phyloP scores from a whole-genome alignment of 352 stramenopile genomes.

The Pythium vanterpoolii region DNA sequence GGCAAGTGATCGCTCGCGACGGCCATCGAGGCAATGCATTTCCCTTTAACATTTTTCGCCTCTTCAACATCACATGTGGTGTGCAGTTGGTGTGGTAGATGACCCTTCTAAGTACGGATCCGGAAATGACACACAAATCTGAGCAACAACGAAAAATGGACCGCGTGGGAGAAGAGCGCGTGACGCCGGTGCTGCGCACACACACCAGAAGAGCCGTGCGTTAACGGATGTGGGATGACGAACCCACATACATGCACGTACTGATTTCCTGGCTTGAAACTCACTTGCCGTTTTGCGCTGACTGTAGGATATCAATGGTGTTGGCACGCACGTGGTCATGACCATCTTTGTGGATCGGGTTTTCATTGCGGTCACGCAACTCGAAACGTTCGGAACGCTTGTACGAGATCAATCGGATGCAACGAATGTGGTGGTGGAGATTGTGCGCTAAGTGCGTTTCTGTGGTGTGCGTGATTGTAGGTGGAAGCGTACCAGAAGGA shows the following conservation, averaged over 20 bases:
- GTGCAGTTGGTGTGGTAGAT: slow-evolving; percentile 17
- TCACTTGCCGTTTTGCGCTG: background rate
- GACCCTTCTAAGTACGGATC: slow-evolving; percentile 13
- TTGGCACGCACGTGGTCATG: slow-evolving; percentile 65
- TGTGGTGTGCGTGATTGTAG: slow-evolving; percentile 20
- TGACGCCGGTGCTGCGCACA: slow-evolving; percentile 35
- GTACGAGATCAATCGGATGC: slow-evolving; percentile 24
- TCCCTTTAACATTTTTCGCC: no score
- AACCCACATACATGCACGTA: no score
- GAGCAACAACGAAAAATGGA: slow-evolving; percentile 3
- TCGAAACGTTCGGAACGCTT: slow-evolving; percentile 79
- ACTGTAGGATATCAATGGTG: slow-evolving; percentile 65
- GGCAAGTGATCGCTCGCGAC: slow-evolving; percentile 36
- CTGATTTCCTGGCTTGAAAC: background rate
- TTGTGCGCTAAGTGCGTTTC: background rate
- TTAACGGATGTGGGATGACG: background rate
- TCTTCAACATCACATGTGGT: slow-evolving; percentile 21
- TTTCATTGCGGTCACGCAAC: slow-evolving; percentile 78
- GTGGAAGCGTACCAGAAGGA: slow-evolving; percentile 74
- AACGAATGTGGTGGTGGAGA: background rate
- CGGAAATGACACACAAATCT: background rate
- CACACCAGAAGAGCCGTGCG: slow-evolving; percentile 21
- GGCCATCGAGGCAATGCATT: slow-evolving; percentile 25
- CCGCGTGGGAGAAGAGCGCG: background rate
- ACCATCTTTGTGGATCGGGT: slow-evolving; percentile 80